phyloP scores from a whole-genome alignment of 2,329 filamentous ascomycete genomes.

The Tympanopsis confertula region DNA sequence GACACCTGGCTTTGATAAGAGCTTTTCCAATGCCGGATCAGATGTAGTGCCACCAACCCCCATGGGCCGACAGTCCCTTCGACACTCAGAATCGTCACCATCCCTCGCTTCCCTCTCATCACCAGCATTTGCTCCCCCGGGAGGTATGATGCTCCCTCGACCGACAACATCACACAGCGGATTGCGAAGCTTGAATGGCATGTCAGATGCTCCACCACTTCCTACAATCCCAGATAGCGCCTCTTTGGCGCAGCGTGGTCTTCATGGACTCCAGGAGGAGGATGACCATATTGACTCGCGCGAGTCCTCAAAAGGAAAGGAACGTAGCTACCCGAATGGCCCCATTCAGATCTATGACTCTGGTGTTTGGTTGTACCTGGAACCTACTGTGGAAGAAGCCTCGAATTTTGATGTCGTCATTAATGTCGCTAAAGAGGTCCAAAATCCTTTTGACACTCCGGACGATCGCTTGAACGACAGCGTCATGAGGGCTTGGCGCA shows the following conservation, averaged over 20 bases:
- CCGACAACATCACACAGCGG: not conserved
- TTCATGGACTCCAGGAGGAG: conserved; percentile 37
- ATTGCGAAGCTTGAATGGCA: not conserved
- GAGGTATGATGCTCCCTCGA: not conserved
- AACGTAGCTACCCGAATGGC: conserved; percentile 51
- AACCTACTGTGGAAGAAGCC: conserved; percentile 48
- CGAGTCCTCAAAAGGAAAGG: conserved; percentile 48
- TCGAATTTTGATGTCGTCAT: conserved; percentile 49
- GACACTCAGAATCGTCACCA: conserved; percentile 51
- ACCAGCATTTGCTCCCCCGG: conserved; percentile 28
- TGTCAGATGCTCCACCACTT: not conserved
- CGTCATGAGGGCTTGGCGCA: conserved; percentile 31
- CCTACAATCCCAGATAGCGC: conserved; percentile 8
- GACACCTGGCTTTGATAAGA: conserved; percentile 36
- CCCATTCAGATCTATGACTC: conserved; percentile 53
- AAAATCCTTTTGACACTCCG: conserved; percentile 38
- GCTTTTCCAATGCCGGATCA: conserved; percentile 30
- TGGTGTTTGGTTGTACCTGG: conserved; percentile 48
- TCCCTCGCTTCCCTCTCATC: conserved; percentile 41
- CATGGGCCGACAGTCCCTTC: conserved; percentile 35
- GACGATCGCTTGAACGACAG: conserved; percentile 18
- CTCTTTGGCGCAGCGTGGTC: conserved; percentile 13
- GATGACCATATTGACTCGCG: conserved; percentile 28
- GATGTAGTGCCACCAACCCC: conserved; percentile 46
- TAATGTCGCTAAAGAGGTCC: conserved; percentile 55